Evolutionary conservation across 495 filamentous ascomycete genomes (phyloP).

Genomic region (Neurospora sp.): DNA sequence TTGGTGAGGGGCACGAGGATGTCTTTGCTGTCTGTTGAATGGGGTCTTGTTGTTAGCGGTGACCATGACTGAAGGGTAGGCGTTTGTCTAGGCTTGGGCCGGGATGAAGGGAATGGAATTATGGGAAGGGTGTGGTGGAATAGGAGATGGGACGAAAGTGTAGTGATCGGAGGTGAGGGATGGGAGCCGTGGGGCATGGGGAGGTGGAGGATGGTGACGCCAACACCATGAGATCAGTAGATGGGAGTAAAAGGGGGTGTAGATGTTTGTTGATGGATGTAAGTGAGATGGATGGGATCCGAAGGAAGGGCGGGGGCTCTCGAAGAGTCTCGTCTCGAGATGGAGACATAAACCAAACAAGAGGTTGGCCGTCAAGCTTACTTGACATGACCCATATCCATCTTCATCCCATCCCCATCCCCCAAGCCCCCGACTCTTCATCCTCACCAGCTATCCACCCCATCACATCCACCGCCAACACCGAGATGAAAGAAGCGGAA

Average conservation of each 20-base stretch:
- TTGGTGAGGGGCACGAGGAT: constrained; percentile 87
- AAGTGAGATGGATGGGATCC: background rate
- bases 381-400: background rate
- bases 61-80: background rate
- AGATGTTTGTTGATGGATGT: background rate
- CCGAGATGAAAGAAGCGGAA: background rate
- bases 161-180: background rate
- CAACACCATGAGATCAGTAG: background rate
- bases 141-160: background rate
- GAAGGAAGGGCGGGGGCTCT: background rate
- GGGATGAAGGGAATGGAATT: background rate
- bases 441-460: background rate
- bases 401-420: background rate
- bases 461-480: background rate
- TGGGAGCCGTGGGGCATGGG: background rate
- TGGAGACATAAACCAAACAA: background rate
- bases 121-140: background rate
- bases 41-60: background rate
- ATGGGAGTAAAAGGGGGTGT: background rate
- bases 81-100: background rate
- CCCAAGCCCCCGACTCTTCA: background rate
- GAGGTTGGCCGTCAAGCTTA: background rate
- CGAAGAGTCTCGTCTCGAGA: background rate
- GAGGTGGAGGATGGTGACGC: background rate
- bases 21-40: constrained; percentile 37